phyloP scores from a whole-genome alignment of 805 yeast species.

The Debaryomyces tyrocola region DNA sequence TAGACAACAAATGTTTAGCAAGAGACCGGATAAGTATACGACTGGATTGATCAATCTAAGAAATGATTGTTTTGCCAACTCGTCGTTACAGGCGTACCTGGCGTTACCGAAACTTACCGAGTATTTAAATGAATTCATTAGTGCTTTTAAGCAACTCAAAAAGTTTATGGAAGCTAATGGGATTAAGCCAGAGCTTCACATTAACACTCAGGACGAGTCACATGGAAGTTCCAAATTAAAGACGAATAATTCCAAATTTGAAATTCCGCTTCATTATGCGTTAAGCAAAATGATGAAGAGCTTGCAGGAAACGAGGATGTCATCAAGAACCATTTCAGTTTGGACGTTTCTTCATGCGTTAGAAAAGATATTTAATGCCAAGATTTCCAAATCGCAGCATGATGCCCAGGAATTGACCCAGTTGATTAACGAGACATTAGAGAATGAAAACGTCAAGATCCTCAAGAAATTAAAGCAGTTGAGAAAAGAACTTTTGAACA shows the following conservation, averaged over 20 bases:
- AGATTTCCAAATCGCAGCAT: conserved; percentile 76
- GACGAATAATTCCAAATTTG: conserved; percentile 13
- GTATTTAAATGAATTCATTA: conserved; percentile 50
- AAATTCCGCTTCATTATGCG: conserved; percentile 56
- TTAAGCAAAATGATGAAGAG: conserved; percentile 51
- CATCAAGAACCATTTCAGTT: conserved; percentile 60
- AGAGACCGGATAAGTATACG: conserved; percentile 69
- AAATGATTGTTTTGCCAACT: conserved; percentile 91
- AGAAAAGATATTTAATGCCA: conserved; percentile 70
- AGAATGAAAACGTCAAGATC: conserved; percentile 56
- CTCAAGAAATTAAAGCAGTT: conserved; percentile 28
- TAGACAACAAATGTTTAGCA: conserved; percentile 35
- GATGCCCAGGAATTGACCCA: conserved; percentile 95
- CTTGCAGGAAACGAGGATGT: conserved; percentile 61
- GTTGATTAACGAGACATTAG: conserved; percentile 73
- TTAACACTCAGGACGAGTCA: not conserved
- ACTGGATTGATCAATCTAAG: conserved; percentile 81
- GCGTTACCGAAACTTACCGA: conserved; percentile 58
- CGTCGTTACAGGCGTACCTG: conserved; percentile 78
- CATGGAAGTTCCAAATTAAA: conserved; percentile 6
- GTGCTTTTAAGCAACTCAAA: conserved; percentile 22
- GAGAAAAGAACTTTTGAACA: conserved; percentile 7
- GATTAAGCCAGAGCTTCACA: conserved; percentile 13
- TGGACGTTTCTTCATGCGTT: conserved; percentile 77
- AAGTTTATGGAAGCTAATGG: conserved; percentile 16